Percentiles rank a stretch among this genome's conserved stretches.
Evolutionary conservation across 805 yeast species (phyloP).

Genomic region (Yamadazyma takamatsuzukensis): DNA sequence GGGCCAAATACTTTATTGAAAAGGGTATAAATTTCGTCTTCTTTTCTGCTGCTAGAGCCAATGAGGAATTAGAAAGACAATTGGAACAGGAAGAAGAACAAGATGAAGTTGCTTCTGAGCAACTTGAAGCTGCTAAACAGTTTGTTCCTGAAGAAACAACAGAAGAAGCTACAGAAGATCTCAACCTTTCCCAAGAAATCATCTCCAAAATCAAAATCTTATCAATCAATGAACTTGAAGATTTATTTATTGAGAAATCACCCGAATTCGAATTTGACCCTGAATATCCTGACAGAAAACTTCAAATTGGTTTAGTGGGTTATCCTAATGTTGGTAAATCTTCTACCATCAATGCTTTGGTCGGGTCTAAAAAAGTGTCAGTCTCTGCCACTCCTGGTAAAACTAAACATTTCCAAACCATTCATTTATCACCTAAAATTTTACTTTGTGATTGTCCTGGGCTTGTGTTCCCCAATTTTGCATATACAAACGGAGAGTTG

Average conservation of each 20-base stretch:
- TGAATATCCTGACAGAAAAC: constrained; percentile 54
- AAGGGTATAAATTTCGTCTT: constrained; percentile 79
- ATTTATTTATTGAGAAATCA: constrained; percentile 68
- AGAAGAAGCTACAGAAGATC: constrained; percentile 22
- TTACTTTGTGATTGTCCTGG: constrained; percentile 98
- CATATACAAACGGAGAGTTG: constrained; percentile 91
- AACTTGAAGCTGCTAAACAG: constrained; percentile 9
- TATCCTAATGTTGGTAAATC: constrained; percentile 95
- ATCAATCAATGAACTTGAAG: constrained; percentile 81
- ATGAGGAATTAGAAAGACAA: constrained; percentile 66
- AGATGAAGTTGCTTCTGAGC: constrained; percentile 15
- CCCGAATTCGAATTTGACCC: constrained; percentile 61
- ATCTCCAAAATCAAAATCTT: constrained; percentile 56
- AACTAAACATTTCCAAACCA: constrained; percentile 98
- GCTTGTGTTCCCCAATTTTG: constrained; percentile 96
- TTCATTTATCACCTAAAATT: constrained; percentile 75
- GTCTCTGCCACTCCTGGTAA: constrained; percentile 99
- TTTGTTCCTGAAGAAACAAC: constrained; percentile 16
- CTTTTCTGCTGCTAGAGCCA: constrained; percentile 87
- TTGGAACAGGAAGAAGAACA: constrained; percentile 31
- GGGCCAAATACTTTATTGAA: constrained; percentile 81
- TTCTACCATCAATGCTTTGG: constrained; percentile 95
- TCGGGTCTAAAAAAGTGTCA: constrained; percentile 96
- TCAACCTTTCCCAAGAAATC: constrained; percentile 12
- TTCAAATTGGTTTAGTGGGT: constrained; percentile 94